Percentiles rank a stretch among this genome's conserved stretches.
Evolutionary conservation across 1,284 basidiomycete genomes (phyloP).

Genomic region (Sutorius eximius): DNA sequence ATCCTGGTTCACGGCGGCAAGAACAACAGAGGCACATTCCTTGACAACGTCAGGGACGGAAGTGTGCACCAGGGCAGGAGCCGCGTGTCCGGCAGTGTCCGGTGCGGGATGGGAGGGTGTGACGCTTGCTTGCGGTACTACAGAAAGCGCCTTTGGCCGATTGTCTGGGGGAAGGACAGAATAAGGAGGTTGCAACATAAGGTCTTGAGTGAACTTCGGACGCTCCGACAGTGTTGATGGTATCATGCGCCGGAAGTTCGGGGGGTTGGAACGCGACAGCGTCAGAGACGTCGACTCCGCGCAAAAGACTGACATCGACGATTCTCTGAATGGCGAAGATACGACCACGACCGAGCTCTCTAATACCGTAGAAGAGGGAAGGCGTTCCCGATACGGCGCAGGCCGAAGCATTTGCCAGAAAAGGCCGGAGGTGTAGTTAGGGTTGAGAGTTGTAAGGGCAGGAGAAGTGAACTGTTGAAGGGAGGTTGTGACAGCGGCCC

Average conservation of each 20-base stretch:
- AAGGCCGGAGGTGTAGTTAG: constrained; percentile 24
- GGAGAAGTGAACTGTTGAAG: constrained; percentile 30
- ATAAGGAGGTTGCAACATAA: constrained; percentile 40
- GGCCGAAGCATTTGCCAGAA: constrained; percentile 36
- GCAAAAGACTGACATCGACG: constrained; percentile 53
- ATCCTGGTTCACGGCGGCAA: constrained; percentile 47
- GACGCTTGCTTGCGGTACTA: constrained; percentile 25
- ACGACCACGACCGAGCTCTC: constrained; percentile 34
- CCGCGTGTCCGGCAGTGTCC: constrained; percentile 20
- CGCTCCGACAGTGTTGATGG: constrained; percentile 36
- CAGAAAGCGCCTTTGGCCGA: constrained; percentile 33
- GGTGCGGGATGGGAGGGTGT: constrained; percentile 6
- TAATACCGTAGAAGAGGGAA: constrained; percentile 33
- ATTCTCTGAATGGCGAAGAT: constrained; percentile 52
- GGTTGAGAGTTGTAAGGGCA: constrained; percentile 7
- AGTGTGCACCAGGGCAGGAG: constrained; percentile 32
- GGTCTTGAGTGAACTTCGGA: constrained; percentile 37
- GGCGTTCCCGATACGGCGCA: constrained; percentile 38
- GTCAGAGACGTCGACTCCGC: constrained; percentile 31
- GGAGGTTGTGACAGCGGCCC: constrained; percentile 48
- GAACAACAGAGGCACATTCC: constrained; percentile 47
- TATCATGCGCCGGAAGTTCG: constrained; percentile 22
- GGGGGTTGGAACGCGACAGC: constrained; percentile 19
- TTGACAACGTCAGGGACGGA: constrained; percentile 41
- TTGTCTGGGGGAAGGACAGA: constrained; percentile 30